These are phyloP conservation scores for Ustilago curta DNA, from an alignment of 1,284 basidiomycete genomes.

Conservation along the genomic window DNA sequence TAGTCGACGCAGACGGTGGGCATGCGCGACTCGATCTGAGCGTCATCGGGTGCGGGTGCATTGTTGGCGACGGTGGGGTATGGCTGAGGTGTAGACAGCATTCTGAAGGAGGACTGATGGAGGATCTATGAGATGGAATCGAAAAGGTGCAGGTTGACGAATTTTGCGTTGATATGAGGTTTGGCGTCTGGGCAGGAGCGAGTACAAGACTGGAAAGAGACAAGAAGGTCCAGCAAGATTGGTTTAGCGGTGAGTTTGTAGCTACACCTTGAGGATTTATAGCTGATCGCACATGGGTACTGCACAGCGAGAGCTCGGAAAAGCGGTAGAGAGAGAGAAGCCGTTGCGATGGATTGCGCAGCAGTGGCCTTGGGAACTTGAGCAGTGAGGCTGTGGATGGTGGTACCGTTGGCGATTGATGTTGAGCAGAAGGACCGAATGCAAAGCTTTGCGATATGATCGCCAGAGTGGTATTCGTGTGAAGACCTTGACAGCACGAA, in stretches of 20 bases:
- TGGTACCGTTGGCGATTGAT: not conserved
- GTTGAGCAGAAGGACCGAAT: not conserved
- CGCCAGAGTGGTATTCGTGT: not conserved
- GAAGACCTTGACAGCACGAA: not conserved
- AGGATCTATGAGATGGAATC: conserved; percentile 13
- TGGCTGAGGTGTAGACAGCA: conserved; percentile 68
- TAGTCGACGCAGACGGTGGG: conserved; percentile 77
- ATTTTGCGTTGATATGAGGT: not conserved
- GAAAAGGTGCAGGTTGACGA: not conserved
- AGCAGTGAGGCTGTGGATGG: conserved; percentile 3
- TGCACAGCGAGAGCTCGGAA: conserved; percentile 10
- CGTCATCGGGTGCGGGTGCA: conserved; percentile 66
- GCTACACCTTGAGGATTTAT: conserved; percentile 26
- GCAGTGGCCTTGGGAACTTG: not conserved
- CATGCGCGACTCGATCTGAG: conserved; percentile 65
- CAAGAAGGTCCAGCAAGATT: conserved; percentile 19
- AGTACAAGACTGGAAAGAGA: not conserved
- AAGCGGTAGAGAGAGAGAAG: not conserved
- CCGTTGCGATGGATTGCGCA: not conserved
- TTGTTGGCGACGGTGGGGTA: conserved; percentile 64
- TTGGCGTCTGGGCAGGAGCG: not conserved
- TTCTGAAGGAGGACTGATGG: conserved; percentile 30
- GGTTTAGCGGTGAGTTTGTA: conserved; percentile 15
- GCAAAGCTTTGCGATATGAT: conserved; percentile 1
- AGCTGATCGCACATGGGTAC: conserved; percentile 28